Evolutionary conservation across 805 yeast species (phyloP).

Genomic region (Metschnikowia continentalis): DNA sequence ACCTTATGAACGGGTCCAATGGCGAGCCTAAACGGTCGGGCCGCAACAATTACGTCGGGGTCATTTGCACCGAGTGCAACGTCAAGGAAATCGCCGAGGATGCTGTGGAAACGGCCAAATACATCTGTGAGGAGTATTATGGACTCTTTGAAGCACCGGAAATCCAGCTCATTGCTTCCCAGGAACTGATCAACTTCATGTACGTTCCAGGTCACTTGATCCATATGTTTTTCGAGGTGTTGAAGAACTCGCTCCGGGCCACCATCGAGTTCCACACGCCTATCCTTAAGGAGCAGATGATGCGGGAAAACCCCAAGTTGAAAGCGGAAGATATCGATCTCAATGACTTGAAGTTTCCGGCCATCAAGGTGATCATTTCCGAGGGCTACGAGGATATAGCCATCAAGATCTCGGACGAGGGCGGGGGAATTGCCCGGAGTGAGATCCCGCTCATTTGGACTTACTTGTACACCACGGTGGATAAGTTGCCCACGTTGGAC

Average conservation of each 20-base stretch:
- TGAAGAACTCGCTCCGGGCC: conserved; percentile 83
- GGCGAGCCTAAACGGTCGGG: conserved; percentile 9
- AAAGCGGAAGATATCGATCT: conserved; percentile 38
- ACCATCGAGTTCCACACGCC: conserved; percentile 78
- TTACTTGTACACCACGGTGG: conserved; percentile 83
- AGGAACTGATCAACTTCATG: conserved; percentile 71
- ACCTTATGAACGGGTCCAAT: conserved; percentile 32
- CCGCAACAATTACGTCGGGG: conserved; percentile 73
- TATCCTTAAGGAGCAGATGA: conserved; percentile 35
- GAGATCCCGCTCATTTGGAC: conserved; percentile 88
- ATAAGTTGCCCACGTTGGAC: conserved; percentile 62
- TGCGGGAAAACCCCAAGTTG: conserved; percentile 40
- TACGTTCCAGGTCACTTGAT: conserved; percentile 91
- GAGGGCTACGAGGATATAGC: conserved; percentile 90
- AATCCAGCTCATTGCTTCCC: conserved; percentile 72
- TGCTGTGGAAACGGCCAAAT: conserved; percentile 86
- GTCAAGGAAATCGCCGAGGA: conserved; percentile 79
- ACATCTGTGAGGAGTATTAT: conserved; percentile 87
- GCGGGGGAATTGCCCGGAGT: conserved; percentile 87
- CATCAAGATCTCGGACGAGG: conserved; percentile 86
- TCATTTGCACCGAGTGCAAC: conserved; percentile 80
- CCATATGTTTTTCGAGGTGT: conserved; percentile 85
- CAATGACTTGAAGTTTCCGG: conserved; percentile 71
- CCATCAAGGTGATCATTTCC: conserved; percentile 80
- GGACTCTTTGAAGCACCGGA: conserved; percentile 84